phyloP scores from a whole-genome alignment of 2,329 filamentous ascomycete species.

The Phialophora expanda region DNA sequence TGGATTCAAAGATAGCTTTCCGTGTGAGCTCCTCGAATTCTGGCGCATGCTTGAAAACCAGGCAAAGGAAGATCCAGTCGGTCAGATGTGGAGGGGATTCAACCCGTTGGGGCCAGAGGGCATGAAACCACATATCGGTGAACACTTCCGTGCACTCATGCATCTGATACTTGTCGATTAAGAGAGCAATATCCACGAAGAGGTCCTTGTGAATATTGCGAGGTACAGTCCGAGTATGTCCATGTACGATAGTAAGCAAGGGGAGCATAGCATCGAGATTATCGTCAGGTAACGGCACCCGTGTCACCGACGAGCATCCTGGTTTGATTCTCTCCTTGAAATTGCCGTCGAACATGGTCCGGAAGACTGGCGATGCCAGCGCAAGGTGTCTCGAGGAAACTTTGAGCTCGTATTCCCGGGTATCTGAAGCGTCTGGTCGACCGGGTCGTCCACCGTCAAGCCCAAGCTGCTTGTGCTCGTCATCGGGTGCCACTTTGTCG shows the following conservation, averaged over 20 bases:
- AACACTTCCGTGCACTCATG: constrained; percentile 12
- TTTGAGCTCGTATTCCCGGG: background rate
- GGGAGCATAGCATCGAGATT: constrained; percentile 12
- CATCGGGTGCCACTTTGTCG: background rate
- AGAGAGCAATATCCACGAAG: background rate
- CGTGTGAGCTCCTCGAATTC: background rate
- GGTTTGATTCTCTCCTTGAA: constrained; percentile 7
- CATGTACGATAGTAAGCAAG: constrained; percentile 13
- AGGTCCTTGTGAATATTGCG: background rate
- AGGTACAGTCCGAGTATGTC: constrained; percentile 3
- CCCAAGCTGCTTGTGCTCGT: background rate
- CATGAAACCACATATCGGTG: constrained; percentile 21
- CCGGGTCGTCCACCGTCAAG: background rate
- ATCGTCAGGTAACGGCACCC: constrained; percentile 10
- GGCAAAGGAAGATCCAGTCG: constrained; percentile 12
- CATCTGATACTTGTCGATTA: constrained; percentile 21
- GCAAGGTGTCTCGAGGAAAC: constrained; percentile 11
- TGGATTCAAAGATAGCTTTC: background rate
- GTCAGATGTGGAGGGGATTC: background rate
- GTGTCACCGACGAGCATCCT: background rate
- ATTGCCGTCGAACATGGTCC: constrained; percentile 11
- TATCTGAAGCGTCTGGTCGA: background rate
- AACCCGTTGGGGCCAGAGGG: background rate
- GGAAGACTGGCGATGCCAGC: constrained; percentile 17
- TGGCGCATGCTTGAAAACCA: background rate